phyloP scores from a whole-genome alignment of 371 early-diverging fungal genomes.

The Mucor circinelloides region DNA sequence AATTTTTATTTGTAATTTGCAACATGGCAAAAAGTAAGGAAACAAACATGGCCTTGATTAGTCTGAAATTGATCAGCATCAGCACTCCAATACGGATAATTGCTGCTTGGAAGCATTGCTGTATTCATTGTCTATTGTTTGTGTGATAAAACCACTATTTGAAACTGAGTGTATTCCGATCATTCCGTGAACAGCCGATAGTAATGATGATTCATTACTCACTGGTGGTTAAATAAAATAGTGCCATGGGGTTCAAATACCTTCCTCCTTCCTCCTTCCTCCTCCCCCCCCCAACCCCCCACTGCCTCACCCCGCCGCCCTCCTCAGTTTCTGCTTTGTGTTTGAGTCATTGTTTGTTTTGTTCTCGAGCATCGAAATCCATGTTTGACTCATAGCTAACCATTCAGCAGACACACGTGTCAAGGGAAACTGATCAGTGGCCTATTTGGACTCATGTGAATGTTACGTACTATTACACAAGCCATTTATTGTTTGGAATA shows the following conservation, averaged over 20 bases:
- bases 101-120: not conserved
- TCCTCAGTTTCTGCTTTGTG: not conserved
- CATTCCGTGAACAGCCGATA: conserved; percentile 35
- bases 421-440: not conserved
- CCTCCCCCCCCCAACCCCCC: too few species aligned
- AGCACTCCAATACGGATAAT: not conserved
- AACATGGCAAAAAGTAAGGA: not conserved
- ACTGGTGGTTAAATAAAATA: not conserved
- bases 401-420: conserved; percentile 1
- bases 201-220: not conserved
- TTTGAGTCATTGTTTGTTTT: not conserved
- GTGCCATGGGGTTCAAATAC: not conserved
- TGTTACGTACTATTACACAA: conserved; percentile 12
- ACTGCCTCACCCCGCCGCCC: too few species aligned
- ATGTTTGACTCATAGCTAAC: not conserved
- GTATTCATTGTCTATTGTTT: not conserved
- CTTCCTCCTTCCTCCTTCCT: not conserved
- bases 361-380: not conserved
- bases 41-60: conserved; percentile 1
- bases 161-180: conserved; percentile 23
- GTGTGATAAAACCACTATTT: not conserved
- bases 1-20: not conserved
- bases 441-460: conserved; percentile 11
- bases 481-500: not conserved
- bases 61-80: not conserved